Conservation (phyloP, 345 rosid species). For the Citrus unshiu region DNA sequence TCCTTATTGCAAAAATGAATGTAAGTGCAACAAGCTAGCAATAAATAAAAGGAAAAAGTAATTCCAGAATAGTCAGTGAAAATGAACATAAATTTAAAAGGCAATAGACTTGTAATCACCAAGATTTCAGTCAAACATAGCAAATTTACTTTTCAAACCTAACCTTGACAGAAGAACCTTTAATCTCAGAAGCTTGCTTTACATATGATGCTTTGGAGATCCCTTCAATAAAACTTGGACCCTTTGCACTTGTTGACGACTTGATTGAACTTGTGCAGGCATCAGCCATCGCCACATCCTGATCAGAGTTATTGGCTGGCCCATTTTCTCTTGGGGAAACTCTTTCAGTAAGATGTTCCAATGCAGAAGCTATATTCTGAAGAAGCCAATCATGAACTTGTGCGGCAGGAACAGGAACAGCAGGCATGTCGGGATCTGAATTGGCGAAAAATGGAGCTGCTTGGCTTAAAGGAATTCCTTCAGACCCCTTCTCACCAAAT, state of each 20-base stretch:
- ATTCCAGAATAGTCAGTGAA: not conserved
- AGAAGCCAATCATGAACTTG: constrained; percentile 94
- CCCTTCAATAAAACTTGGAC: constrained; percentile 84
- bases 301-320: constrained; percentile 63
- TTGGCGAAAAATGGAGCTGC: constrained; percentile 96
- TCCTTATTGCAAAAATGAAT: not conserved
- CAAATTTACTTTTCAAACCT: constrained; percentile 10
- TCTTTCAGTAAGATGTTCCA: constrained; percentile 80
- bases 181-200: constrained; percentile 86
- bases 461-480: constrained; percentile 76
- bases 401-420: constrained; percentile 81
- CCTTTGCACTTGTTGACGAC: constrained; percentile 57
- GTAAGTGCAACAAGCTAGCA: not conserved
- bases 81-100: not conserved
- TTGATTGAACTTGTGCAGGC: constrained; percentile 70
- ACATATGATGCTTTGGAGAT: constrained; percentile 82
- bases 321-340: constrained; percentile 87
- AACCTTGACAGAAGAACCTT: constrained; percentile 93
- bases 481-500: constrained; percentile 85
- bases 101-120: not conserved
- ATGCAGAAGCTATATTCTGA: constrained; percentile 69
- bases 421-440: constrained; percentile 99
- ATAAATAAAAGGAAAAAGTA: not conserved
- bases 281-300: constrained; percentile 92
- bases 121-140: not conserved